Evolutionary conservation across 129 eudicot species (phyloP).

Genomic region (Centaurea solstitialis): DNA sequence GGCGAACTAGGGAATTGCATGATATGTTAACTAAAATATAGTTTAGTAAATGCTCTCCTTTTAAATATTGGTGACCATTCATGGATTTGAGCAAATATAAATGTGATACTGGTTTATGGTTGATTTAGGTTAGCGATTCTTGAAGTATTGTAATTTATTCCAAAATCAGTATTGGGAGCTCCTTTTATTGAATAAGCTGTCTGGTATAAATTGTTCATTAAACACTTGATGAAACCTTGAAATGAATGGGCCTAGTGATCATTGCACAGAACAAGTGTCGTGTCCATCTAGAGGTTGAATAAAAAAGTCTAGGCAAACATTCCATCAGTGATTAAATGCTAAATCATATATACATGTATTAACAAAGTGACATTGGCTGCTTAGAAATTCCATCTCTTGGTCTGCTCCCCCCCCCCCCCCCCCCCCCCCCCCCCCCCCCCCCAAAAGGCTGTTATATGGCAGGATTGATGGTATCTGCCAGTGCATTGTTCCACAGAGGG

Average conservation of each 20-base stretch:
- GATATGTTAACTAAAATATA: constrained; percentile 7
- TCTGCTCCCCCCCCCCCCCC: not conserved
- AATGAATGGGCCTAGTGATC: not conserved
- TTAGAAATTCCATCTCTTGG: not conserved
- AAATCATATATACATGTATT: not conserved
- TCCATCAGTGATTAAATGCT: not conserved
- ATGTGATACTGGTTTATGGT: not conserved
- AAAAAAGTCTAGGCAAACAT: not conserved
- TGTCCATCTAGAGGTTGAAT: not conserved
- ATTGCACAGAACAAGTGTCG: not conserved
- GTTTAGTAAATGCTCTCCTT: not conserved
- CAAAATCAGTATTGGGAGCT: not conserved
- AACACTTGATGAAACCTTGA: constrained; percentile 6
- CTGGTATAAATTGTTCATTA: not conserved
- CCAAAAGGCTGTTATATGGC: not conserved
- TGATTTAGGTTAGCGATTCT: constrained; percentile 3
- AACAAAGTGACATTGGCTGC: not conserved
- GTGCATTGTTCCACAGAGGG: not conserved
- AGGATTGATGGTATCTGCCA: constrained; percentile 2
- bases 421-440: too few species aligned
- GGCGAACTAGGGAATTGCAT: not conserved
- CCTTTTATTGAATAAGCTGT: constrained; percentile 5
- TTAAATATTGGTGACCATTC: not conserved
- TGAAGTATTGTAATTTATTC: not conserved
- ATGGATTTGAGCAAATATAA: not conserved